phyloP scores from a whole-genome alignment of 2,329 filamentous ascomycete genomes.

The Aspergillus sp. region DNA sequence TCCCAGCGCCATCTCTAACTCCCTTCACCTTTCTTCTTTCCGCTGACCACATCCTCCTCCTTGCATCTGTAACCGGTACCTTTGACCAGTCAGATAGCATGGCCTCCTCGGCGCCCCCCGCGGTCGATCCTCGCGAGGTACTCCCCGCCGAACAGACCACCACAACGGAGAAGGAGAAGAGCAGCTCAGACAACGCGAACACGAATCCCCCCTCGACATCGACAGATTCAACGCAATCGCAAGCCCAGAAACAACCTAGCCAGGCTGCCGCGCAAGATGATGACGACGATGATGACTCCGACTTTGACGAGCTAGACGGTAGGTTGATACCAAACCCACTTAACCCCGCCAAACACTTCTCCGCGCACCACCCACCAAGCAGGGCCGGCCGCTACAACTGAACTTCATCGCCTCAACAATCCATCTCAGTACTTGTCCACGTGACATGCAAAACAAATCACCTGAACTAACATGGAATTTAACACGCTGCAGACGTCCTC shows the following conservation, averaged over 20 bases:
- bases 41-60: not conserved
- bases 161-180: not conserved
- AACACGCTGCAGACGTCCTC: conserved; percentile 67
- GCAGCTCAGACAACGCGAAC: not conserved
- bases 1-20: not conserved
- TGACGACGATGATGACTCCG: conserved; percentile 74
- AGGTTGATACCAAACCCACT: conserved; percentile 11
- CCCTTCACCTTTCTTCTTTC: not conserved
- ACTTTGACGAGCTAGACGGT: conserved; percentile 95
- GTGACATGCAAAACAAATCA: not conserved
- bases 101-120: conserved; percentile 11
- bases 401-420: not conserved
- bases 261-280: conserved; percentile 8
- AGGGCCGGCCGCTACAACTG: not conserved
- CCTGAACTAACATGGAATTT: conserved; percentile 10
- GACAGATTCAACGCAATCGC: conserved; percentile 2
- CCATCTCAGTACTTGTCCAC: not conserved
- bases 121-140: conserved; percentile 3
- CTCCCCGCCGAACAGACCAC: conserved; percentile 1
- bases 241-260: conserved; percentile 6
- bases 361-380: no score
- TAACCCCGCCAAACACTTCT: no score
- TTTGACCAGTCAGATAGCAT: conserved; percentile 1
- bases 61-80: not conserved
- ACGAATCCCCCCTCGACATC: not conserved